Evolutionary conservation across 2,329 filamentous ascomycete species (phyloP).

Genomic region (Emericellopsis cladophorae): DNA sequence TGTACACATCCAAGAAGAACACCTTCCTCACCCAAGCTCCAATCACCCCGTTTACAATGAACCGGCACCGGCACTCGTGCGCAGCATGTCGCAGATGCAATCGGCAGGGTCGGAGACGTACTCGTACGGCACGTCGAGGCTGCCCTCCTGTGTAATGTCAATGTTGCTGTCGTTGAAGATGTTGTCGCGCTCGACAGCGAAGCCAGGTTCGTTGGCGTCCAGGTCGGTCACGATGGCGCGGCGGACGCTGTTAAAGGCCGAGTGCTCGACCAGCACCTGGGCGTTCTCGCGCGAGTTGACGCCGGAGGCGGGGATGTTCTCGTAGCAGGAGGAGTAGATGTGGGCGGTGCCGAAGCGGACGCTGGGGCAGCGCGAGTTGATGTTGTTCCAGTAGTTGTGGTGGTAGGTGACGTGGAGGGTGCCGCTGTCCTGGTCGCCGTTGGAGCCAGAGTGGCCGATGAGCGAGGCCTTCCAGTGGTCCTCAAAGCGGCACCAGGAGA

Average conservation of each 20-base stretch:
- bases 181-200: slow-evolving; percentile 28
- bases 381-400: slow-evolving; percentile 47
- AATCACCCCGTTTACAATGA: not conserved
- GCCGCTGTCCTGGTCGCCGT: slow-evolving; percentile 41
- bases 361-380: slow-evolving; percentile 44
- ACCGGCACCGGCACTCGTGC: slow-evolving; percentile 7
- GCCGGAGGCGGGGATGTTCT: slow-evolving; percentile 26
- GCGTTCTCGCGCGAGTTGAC: slow-evolving; percentile 41
- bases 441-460: slow-evolving; percentile 46
- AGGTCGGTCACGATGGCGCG: slow-evolving; percentile 25
- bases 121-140: slow-evolving; percentile 16
- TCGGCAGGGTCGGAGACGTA: slow-evolving; percentile 15
- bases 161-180: slow-evolving; percentile 25
- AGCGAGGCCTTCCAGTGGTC: slow-evolving; percentile 42
- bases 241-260: slow-evolving; percentile 30
- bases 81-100: slow-evolving; percentile 8
- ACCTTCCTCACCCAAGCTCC: no score
- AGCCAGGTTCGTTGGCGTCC: slow-evolving; percentile 30
- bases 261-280: slow-evolving; percentile 40
- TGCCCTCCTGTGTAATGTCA: slow-evolving; percentile 18
- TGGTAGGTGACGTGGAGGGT: slow-evolving; percentile 44
- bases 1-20: no score
- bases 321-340: slow-evolving; percentile 27
- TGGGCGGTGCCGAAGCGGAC: slow-evolving; percentile 50
- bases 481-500: slow-evolving; percentile 26